Percentiles rank a stretch among this genome's conserved stretches.
Evolutionary conservation across 768 basidiomycete species (phyloP).

Genomic region (Mycena kentingensis): DNA sequence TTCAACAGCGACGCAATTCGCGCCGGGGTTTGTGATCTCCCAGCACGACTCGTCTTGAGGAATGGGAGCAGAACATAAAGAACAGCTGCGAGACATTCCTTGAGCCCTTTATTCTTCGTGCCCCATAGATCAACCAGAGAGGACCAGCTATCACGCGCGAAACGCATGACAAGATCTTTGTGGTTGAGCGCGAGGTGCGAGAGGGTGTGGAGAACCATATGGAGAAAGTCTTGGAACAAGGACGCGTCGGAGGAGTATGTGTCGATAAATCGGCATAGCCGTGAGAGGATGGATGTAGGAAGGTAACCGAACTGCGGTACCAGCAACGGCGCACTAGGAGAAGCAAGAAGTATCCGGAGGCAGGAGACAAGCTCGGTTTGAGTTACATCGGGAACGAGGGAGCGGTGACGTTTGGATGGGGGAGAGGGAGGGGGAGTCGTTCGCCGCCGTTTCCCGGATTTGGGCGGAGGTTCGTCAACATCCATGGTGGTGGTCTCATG

Average conservation of each 20-base stretch:
- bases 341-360: conserved; percentile 59
- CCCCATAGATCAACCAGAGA: conserved; percentile 71
- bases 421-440: conserved; percentile 38
- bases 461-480: too few species aligned
- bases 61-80: conserved; percentile 75
- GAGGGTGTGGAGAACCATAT: conserved; percentile 67
- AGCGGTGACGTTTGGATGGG: not conserved
- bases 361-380: conserved; percentile 74
- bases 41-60: conserved; percentile 42
- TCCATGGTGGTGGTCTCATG: too few species aligned
- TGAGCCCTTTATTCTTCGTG: conserved; percentile 72
- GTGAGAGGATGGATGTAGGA: conserved; percentile 56
- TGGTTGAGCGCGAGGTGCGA: conserved; percentile 79
- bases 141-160: conserved; percentile 66
- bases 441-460: not conserved
- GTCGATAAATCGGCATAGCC: conserved; percentile 63
- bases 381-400: conserved; percentile 34
- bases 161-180: conserved; percentile 54
- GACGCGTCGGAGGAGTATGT: conserved; percentile 74
- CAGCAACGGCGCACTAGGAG: conserved; percentile 60
- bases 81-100: conserved; percentile 79
- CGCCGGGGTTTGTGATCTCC: conserved; percentile 45
- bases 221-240: conserved; percentile 74
- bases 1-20: conserved; percentile 54
- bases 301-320: conserved; percentile 42